Percentiles rank a stretch among this genome's conserved stretches.
Evolutionary conservation across 768 basidiomycete genomes (phyloP).

Genomic region (Termitomyces sp.): DNA sequence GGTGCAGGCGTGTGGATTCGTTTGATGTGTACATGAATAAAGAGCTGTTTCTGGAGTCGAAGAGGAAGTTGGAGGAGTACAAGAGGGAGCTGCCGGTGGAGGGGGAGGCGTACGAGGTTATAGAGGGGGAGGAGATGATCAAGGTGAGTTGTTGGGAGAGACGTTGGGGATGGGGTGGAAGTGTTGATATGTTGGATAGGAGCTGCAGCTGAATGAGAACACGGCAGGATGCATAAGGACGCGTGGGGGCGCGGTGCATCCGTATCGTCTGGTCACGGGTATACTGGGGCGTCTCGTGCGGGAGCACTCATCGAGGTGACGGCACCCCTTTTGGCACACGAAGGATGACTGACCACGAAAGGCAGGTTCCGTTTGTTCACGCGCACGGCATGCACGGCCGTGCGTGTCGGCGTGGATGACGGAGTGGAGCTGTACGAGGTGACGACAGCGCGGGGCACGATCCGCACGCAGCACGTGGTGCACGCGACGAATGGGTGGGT

Average conservation of each 20-base stretch:
- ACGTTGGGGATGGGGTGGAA: background rate
- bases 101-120: constrained; percentile 26
- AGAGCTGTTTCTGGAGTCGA: constrained; percentile 35
- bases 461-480: constrained; percentile 58
- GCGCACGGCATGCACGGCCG: constrained; percentile 52
- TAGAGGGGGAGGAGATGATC: constrained; percentile 22
- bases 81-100: constrained; percentile 46
- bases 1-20: constrained; percentile 52
- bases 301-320: constrained; percentile 43
- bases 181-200: constrained; percentile 28
- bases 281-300: constrained; percentile 47
- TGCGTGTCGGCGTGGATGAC: constrained; percentile 15
- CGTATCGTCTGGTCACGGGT: constrained; percentile 63
- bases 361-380: constrained; percentile 54
- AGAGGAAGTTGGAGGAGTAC: constrained; percentile 38
- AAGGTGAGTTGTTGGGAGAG: constrained; percentile 17
- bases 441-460: constrained; percentile 53
- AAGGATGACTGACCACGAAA: background rate
- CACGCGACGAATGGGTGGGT: constrained; percentile 86
- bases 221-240: constrained; percentile 47
- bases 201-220: constrained; percentile 38
- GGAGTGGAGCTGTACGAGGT: constrained; percentile 39
- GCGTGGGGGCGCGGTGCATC: constrained; percentile 58
- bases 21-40: constrained; percentile 49
- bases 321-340: background rate